phyloP scores from a whole-genome alignment of 2,329 filamentous ascomycete species.

The Orbilia javanica region DNA sequence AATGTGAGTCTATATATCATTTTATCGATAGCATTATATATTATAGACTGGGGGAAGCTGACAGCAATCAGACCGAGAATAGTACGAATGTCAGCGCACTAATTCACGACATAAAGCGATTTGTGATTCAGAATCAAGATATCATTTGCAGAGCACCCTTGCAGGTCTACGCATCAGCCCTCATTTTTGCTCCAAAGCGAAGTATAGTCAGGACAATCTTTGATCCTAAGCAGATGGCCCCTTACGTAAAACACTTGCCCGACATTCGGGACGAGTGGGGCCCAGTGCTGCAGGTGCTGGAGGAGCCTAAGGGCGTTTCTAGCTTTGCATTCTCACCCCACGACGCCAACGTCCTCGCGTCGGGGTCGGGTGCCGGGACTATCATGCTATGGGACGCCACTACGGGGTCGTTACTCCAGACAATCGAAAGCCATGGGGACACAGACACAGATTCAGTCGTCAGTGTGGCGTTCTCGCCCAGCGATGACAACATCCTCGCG shows the following conservation, averaged over 20 bases:
- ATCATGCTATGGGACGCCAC: not conserved
- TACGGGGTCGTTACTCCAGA: not conserved
- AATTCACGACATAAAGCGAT: conserved; percentile 12
- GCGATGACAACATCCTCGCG: not conserved
- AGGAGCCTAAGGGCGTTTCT: not conserved
- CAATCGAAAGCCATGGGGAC: not conserved
- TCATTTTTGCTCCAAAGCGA: conserved; percentile 2
- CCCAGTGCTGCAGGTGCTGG: not conserved
- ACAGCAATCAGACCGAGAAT: not conserved
- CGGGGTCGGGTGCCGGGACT: not conserved
- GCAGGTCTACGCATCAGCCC: conserved; percentile 9
- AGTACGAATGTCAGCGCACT: not conserved
- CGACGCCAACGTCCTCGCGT: not conserved
- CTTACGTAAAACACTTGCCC: not conserved
- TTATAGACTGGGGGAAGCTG: not conserved
- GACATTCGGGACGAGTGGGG: not conserved
- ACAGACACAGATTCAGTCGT: not conserved
- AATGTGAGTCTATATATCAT: not conserved
- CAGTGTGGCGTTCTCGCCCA: not conserved
- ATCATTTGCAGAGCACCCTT: not conserved
- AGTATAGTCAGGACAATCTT: conserved; percentile 8
- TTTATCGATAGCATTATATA: not conserved
- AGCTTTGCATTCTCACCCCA: not conserved
- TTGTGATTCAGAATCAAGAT: conserved; percentile 1
- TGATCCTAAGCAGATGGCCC: not conserved